Percentiles rank a stretch among this genome's conserved stretches.
These are phyloP conservation scores for Penicillium coprophilum DNA, from an alignment of 495 filamentous ascomycete genomes.

Conservation along the genomic window DNA sequence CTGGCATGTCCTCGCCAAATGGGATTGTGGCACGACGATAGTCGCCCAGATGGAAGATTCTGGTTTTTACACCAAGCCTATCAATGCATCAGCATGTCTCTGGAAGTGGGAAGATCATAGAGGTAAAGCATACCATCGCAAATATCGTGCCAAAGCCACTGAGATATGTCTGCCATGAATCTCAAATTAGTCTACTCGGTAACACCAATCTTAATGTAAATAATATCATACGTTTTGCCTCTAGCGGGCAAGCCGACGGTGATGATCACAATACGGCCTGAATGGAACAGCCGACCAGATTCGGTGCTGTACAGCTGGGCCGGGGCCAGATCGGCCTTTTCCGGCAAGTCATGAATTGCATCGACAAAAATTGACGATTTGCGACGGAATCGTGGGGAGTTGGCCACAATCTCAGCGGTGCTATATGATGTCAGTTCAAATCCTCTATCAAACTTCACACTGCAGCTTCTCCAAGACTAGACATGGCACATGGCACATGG, in stretches of 20 bases:
- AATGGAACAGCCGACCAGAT: constrained; percentile 95
- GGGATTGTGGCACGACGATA: constrained; percentile 92
- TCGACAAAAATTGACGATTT: constrained; percentile 95
- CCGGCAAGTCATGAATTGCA: constrained; percentile 91
- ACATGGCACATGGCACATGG: neutral
- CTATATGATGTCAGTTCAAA: constrained; percentile 30
- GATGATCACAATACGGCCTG: constrained; percentile 92
- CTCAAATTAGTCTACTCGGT: constrained; percentile 9
- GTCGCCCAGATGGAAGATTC: constrained; percentile 95
- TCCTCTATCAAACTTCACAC: constrained; percentile 3
- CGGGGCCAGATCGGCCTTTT: constrained; percentile 83
- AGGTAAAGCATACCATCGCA: constrained; percentile 70
- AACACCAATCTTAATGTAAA: neutral
- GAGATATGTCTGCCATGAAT: constrained; percentile 71
- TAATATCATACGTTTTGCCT: constrained; percentile 82
- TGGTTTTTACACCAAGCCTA: constrained; percentile 96
- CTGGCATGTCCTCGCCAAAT: constrained; percentile 80
- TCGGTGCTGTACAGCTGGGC: constrained; percentile 98
- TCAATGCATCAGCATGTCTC: constrained; percentile 13
- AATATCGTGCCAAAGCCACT: constrained; percentile 90
- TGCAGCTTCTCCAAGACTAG: constrained; percentile 33
- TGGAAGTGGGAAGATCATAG: neutral
- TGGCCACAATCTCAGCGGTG: constrained; percentile 84
- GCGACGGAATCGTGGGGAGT: constrained; percentile 77
- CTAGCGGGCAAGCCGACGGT: constrained; percentile 94